Evolutionary conservation across 495 filamentous ascomycete genomes (phyloP).

Genomic region (Hypoxylon rickii): DNA sequence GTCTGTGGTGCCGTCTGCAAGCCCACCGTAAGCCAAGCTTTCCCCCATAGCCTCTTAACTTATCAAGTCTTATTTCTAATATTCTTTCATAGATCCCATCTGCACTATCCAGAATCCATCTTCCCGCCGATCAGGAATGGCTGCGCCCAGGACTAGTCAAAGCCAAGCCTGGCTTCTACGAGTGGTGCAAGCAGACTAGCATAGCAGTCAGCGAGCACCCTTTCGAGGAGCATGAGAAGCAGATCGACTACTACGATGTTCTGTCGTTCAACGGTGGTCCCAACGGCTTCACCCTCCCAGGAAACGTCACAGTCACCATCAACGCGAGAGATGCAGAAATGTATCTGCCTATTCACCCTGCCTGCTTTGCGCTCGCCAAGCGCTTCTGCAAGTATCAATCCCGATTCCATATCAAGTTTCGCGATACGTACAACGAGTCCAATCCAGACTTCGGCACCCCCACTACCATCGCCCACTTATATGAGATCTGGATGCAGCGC

Average conservation of each 20-base stretch:
- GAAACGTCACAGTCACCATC: neutral
- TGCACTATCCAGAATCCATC: neutral
- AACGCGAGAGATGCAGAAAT: conserved; percentile 15
- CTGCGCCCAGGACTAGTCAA: conserved; percentile 19
- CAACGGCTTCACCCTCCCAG: neutral
- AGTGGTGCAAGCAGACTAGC: conserved; percentile 11
- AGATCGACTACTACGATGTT: neutral
- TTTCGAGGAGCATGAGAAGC: neutral
- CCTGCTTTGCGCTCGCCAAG: conserved; percentile 11
- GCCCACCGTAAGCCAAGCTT: conserved; percentile 16
- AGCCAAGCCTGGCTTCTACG: conserved; percentile 1
- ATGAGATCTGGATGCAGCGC: conserved; percentile 33
- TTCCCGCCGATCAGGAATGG: too few species aligned
- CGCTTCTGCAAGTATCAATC: conserved; percentile 19
- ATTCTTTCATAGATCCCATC: too few species aligned
- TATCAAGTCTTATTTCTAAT: too few species aligned
- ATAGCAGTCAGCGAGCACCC: too few species aligned
- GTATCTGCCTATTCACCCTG: conserved; percentile 21
- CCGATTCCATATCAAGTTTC: conserved; percentile 5
- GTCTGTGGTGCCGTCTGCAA: conserved; percentile 26
- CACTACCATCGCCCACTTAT: conserved; percentile 20
- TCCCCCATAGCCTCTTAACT: neutral
- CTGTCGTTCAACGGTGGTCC: conserved; percentile 5
- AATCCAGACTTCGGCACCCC: neutral
- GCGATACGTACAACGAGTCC: neutral